These are phyloP conservation scores for Apium graveolens DNA, from an alignment of 129 eudicot species.

Conservation along the genomic window DNA sequence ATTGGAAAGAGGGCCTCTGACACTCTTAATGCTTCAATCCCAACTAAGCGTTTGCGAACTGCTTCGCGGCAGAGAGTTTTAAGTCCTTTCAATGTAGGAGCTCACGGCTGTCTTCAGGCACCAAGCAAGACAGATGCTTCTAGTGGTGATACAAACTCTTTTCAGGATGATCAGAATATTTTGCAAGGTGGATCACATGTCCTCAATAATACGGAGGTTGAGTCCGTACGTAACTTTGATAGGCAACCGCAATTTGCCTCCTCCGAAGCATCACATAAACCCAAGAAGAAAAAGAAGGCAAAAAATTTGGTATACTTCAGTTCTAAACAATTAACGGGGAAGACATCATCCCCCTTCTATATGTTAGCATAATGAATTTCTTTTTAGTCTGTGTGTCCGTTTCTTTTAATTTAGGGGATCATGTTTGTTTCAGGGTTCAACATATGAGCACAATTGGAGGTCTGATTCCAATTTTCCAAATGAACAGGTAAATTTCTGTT, in stretches of 20 bases:
- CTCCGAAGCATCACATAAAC: constrained; percentile 58
- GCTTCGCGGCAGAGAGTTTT: constrained; percentile 80
- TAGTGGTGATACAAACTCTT: constrained; percentile 89
- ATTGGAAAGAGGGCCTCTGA: constrained; percentile 60
- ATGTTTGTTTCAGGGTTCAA: constrained; percentile 41
- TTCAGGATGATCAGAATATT: constrained; percentile 87
- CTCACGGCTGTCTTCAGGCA: constrained; percentile 52
- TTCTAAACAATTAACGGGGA: background rate
- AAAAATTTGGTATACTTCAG: constrained; percentile 47
- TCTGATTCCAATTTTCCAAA: constrained; percentile 52
- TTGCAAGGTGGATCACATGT: constrained; percentile 57
- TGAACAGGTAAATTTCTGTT: constrained; percentile 55
- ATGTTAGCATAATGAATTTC: background rate
- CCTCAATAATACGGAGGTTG: constrained; percentile 67
- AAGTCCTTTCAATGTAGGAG: constrained; percentile 64
- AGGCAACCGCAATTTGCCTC: constrained; percentile 65
- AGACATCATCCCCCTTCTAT: background rate
- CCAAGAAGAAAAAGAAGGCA: constrained; percentile 84
- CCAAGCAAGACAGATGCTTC: constrained; percentile 82
- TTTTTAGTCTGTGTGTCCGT: background rate
- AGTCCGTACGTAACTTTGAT: constrained; percentile 65
- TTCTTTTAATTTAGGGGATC: background rate
- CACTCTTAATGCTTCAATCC: constrained; percentile 62
- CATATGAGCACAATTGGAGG: constrained; percentile 70
- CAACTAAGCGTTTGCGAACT: constrained; percentile 86